Conservation (phyloP, 2,329 filamentous ascomycete genomes). For the Metarhizium robertsii region DNA sequence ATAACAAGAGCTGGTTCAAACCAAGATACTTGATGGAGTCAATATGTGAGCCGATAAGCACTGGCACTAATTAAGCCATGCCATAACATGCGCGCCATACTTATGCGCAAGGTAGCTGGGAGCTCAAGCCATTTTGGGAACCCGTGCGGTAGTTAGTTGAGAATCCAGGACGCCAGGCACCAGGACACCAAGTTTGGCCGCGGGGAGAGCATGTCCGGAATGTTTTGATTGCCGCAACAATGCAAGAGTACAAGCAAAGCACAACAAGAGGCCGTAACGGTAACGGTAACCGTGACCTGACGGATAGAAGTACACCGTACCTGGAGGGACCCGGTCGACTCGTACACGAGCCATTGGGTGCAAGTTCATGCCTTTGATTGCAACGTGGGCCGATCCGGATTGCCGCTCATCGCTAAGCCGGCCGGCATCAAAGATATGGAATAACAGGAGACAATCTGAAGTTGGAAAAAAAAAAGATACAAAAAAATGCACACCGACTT, state of each 20-base stretch:
- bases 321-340: neutral
- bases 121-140: no score
- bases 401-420: neutral
- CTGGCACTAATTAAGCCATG: no score
- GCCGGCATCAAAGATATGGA: no score
- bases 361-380: neutral
- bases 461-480: neutral
- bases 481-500: slow-evolving; percentile 3
- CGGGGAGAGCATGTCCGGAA: no score
- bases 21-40: neutral
- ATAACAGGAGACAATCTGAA: neutral
- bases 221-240: neutral
- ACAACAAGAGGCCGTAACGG: neutral
- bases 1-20: neutral
- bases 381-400: neutral
- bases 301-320: neutral
- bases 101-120: no score
- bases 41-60: no score
- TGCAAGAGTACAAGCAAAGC: neutral
- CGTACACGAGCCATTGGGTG: neutral
- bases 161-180: neutral
- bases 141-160: neutral
- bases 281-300: neutral
- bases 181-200: no score
- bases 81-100: no score